phyloP scores from a whole-genome alignment of 306 rosid genomes.

The Comarum palustre region DNA sequence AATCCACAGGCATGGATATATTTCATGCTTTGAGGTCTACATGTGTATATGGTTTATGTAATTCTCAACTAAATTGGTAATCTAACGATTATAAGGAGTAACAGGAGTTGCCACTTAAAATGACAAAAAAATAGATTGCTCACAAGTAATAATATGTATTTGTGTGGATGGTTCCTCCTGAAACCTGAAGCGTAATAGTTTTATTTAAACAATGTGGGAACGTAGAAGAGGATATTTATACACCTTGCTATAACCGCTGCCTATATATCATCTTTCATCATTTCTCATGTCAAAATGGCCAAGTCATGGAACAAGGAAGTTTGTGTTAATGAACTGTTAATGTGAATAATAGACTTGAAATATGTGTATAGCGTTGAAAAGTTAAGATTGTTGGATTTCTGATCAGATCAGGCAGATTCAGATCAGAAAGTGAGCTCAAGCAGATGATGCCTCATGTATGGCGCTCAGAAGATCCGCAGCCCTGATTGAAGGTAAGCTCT shows the following conservation, averaged over 20 bases:
- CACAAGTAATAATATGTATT: neutral
- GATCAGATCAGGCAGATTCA: constrained; percentile 5
- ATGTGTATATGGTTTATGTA: too few species aligned
- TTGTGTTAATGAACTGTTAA: constrained; percentile 2
- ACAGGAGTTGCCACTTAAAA: too few species aligned
- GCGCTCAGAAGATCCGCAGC: neutral
- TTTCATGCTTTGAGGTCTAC: too few species aligned
- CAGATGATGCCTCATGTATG: constrained; percentile 10
- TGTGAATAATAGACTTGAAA: neutral
- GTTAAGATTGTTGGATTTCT: constrained; percentile 3
- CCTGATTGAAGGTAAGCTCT: neutral
- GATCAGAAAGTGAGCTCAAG: neutral
- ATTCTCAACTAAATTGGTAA: too few species aligned
- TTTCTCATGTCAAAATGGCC: constrained; percentile 2
- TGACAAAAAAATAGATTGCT: neutral
- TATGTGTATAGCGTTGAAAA: neutral
- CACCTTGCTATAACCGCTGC: neutral
- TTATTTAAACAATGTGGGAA: neutral
- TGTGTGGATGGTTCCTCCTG: neutral
- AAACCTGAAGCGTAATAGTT: neutral
- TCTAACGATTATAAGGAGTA: too few species aligned
- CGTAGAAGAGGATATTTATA: neutral
- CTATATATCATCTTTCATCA: constrained; percentile 9
- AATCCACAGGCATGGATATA: too few species aligned
- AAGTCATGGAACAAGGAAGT: neutral